These are phyloP conservation scores for Alternaria triticina DNA, from an alignment of 2,329 filamentous ascomycete genomes.

Conservation along the genomic window DNA sequence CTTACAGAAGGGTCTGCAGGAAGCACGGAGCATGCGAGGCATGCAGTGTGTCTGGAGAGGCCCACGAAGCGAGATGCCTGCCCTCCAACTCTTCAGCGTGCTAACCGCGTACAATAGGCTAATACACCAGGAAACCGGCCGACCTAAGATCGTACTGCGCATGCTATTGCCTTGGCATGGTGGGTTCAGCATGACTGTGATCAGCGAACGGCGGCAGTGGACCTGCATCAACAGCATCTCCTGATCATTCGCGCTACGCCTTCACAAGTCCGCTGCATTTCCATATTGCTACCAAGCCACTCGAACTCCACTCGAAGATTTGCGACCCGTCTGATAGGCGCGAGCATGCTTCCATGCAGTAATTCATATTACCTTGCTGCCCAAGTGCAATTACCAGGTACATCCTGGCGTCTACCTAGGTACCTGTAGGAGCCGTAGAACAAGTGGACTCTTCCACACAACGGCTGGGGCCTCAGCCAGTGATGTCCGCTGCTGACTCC, in stretches of 20 bases:
- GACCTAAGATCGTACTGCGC: constrained; percentile 18
- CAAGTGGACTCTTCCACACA: constrained; percentile 16
- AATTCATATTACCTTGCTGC: constrained; percentile 33
- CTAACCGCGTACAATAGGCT: constrained; percentile 38
- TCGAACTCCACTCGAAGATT: constrained; percentile 20
- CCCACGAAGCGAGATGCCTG: constrained; percentile 21
- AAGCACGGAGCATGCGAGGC: constrained; percentile 30
- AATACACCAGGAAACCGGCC: constrained; percentile 27
- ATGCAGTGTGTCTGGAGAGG: constrained; percentile 20
- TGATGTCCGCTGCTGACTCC: not conserved
- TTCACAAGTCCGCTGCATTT: constrained; percentile 23
- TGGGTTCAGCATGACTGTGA: constrained; percentile 23
- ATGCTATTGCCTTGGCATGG: constrained; percentile 22
- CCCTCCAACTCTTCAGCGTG: constrained; percentile 17
- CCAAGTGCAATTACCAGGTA: constrained; percentile 25
- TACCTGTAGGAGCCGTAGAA: constrained; percentile 31
- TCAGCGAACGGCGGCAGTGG: constrained; percentile 31
- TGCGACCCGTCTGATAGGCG: constrained; percentile 28
- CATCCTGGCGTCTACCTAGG: constrained; percentile 22
- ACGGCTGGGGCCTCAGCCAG: not conserved
- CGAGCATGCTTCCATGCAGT: constrained; percentile 24
- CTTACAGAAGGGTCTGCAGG: constrained; percentile 37
- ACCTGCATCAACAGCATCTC: constrained; percentile 41
- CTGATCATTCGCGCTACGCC: constrained; percentile 25
- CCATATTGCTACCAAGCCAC: constrained; percentile 38